Percentiles rank a stretch among this genome's conserved stretches.
Evolutionary conservation across 768 basidiomycete species (phyloP).

Genomic region (Coprinopsis strossmayeri): DNA sequence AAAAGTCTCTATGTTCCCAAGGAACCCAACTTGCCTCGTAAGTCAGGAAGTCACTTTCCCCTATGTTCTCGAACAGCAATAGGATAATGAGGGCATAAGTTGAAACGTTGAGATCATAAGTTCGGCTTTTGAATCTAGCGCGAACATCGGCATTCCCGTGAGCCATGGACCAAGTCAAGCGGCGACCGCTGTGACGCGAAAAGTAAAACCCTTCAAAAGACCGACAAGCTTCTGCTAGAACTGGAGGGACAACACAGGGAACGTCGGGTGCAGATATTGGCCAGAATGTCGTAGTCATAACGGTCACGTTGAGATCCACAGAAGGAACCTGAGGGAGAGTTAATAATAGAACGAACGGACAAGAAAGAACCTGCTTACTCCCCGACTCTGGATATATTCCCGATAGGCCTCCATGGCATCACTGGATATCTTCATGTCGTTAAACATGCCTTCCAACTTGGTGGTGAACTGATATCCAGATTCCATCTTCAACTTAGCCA

Average conservation of each 20-base stretch:
- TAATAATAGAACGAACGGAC: constrained; percentile 1
- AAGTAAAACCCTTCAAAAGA: constrained; percentile 90
- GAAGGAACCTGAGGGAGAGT: constrained; percentile 47
- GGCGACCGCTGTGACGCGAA: constrained; percentile 80
- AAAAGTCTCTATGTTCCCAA: not conserved
- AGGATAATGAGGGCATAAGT: constrained; percentile 86
- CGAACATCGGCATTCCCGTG: constrained; percentile 88
- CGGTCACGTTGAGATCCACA: constrained; percentile 79
- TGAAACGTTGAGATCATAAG: constrained; percentile 88
- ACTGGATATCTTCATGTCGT: constrained; percentile 85
- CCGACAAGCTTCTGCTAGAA: constrained; percentile 57
- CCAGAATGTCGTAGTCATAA: constrained; percentile 98
- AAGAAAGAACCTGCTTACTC: constrained; percentile 38
- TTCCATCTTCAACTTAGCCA: constrained; percentile 94
- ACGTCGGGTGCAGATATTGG: constrained; percentile 67
- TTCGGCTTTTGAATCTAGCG: constrained; percentile 69
- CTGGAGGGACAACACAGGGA: constrained; percentile 60
- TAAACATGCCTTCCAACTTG: constrained; percentile 98
- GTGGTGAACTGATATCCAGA: constrained; percentile 96
- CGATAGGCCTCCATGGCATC: constrained; percentile 80
- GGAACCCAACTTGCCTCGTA: constrained; percentile 52
- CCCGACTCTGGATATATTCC: constrained; percentile 46
- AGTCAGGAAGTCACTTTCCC: constrained; percentile 61
- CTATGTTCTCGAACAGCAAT: constrained; percentile 74
- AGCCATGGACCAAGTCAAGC: constrained; percentile 88